phyloP scores from a whole-genome alignment of 2,329 filamentous ascomycete species.

The Exophiala viscosa region DNA sequence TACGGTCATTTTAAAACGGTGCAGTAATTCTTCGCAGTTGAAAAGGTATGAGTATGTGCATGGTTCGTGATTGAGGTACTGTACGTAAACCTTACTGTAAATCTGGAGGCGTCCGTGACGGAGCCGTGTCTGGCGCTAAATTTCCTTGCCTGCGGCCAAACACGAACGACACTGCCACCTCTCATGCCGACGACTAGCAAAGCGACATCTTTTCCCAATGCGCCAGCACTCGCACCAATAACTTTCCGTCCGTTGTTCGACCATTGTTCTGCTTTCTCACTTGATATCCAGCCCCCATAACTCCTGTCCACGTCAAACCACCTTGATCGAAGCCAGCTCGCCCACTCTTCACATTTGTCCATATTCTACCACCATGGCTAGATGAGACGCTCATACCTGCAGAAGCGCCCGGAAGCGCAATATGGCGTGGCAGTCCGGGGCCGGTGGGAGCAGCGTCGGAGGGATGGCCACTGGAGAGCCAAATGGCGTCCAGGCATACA shows the following conservation, averaged over 20 bases:
- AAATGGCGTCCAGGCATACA: slow-evolving; percentile 29
- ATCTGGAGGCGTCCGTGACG: too few relatives aligned
- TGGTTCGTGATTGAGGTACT: too few relatives aligned
- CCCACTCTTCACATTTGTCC: slow-evolving; percentile 4
- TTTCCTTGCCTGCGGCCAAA: too few relatives aligned
- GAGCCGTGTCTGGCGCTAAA: too few relatives aligned
- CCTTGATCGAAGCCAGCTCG: slow-evolving; percentile 12
- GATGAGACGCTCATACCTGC: slow-evolving; percentile 22
- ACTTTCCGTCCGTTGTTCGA: neutral
- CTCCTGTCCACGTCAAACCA: neutral
- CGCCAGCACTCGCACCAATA: neutral
- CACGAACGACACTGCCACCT: too few relatives aligned
- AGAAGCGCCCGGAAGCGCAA: slow-evolving; percentile 26
- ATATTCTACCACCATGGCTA: slow-evolving; percentile 21
- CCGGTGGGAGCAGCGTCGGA: slow-evolving; percentile 23
- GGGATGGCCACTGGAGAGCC: slow-evolving; percentile 22
- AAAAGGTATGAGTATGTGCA: too few relatives aligned
- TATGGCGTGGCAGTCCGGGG: slow-evolving; percentile 30
- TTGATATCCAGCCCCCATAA: neutral
- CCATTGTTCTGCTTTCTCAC: neutral
- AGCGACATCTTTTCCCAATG: too few relatives aligned
- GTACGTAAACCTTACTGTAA: too few relatives aligned
- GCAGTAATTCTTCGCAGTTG: too few relatives aligned
- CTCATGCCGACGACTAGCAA: too few relatives aligned
- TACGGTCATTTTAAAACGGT: too few relatives aligned